These are phyloP conservation scores for Didymella pomorum DNA, from an alignment of 2,329 filamentous ascomycete species.

Conservation along the genomic window DNA sequence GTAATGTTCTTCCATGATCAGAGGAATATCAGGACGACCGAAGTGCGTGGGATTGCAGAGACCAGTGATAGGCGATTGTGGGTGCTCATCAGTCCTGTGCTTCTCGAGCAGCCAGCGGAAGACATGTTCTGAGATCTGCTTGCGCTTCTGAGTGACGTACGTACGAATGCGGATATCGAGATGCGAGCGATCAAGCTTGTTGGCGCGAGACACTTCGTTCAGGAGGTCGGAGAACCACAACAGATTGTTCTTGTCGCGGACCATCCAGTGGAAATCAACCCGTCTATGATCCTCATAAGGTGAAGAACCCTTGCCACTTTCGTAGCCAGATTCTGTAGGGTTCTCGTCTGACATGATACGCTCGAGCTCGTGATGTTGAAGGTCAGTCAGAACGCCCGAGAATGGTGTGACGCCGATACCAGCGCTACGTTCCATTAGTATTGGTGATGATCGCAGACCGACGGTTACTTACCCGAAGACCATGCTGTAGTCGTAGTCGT, in stretches of 20 bases:
- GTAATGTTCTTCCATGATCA: conserved; percentile 64
- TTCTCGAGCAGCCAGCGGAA: conserved; percentile 66
- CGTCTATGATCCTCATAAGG: conserved; percentile 56
- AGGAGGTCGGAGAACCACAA: conserved; percentile 66
- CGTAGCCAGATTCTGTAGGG: conserved; percentile 17
- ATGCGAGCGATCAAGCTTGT: conserved; percentile 44
- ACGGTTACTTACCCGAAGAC: conserved; percentile 54
- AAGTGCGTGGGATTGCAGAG: conserved; percentile 63
- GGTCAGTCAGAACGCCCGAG: conserved; percentile 63
- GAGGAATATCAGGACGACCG: conserved; percentile 62
- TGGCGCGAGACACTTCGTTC: conserved; percentile 54
- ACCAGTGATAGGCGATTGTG: conserved; percentile 63
- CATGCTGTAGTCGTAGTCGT: conserved; percentile 64
- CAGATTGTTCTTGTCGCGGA: conserved; percentile 64
- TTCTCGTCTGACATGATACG: conserved; percentile 30
- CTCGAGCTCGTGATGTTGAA: conserved; percentile 58
- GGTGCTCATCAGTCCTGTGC: conserved; percentile 61
- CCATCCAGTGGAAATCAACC: conserved; percentile 69
- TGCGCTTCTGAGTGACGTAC: conserved; percentile 64
- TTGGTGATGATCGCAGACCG: too few species aligned
- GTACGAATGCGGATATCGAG: conserved; percentile 65
- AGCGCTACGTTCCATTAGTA: conserved; percentile 44
- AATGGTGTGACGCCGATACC: conserved; percentile 68
- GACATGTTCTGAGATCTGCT: conserved; percentile 62
- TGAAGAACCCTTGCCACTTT: conserved; percentile 19